Conservation (phyloP, 192 early-diverging fungal species). For the Cetraspora pellucida region DNA sequence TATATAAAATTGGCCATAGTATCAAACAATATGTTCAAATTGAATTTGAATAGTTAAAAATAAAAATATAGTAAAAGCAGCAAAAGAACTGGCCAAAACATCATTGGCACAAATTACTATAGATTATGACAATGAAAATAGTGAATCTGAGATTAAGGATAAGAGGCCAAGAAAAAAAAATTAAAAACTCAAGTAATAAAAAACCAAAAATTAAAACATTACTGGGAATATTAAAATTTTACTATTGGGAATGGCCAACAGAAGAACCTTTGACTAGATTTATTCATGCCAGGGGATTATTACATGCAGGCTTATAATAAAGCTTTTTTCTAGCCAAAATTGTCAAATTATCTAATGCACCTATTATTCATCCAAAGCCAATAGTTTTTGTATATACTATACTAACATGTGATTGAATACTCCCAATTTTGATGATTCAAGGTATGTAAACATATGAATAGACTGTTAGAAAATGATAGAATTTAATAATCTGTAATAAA, state of each 20-base stretch:
- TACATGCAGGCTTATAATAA: background rate
- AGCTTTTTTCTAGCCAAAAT: background rate
- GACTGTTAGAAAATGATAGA: background rate
- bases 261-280: background rate
- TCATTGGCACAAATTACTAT: conserved; percentile 7
- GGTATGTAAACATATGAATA: background rate
- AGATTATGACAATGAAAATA: background rate
- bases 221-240: background rate
- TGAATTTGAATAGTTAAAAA: background rate
- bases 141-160: background rate
- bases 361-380: background rate
- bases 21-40: conserved; percentile 14
- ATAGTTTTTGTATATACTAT: background rate
- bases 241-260: background rate
- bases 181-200: too few species aligned
- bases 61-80: background rate
- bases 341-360: background rate
- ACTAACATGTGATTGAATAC: background rate
- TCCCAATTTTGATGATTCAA: background rate
- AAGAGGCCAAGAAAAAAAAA: background rate
- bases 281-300: background rate
- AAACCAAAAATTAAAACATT: background rate
- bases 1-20: background rate
- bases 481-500: background rate
- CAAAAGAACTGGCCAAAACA: background rate